These are phyloP conservation scores for Pulveroboletus ravenelii DNA, from an alignment of 768 basidiomycete species.

Conservation along the genomic window DNA sequence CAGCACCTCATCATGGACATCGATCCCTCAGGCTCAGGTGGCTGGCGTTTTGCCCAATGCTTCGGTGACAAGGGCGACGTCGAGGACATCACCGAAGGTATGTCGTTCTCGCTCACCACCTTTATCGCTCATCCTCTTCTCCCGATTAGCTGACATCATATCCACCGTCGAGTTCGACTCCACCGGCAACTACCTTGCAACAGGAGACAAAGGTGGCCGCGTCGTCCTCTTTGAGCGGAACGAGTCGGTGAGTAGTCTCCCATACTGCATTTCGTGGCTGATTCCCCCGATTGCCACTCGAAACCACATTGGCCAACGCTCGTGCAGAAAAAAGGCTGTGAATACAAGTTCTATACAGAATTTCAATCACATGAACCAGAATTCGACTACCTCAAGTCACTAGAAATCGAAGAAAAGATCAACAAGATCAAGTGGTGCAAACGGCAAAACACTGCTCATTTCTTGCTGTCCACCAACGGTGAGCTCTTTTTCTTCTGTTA, in stretches of 20 bases:
- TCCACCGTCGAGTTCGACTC: constrained; percentile 99
- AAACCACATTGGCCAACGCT: constrained; percentile 14
- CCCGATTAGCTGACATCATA: constrained; percentile 90
- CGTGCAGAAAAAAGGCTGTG: constrained; percentile 95
- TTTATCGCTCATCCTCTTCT: constrained; percentile 11
- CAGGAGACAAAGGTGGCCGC: constrained; percentile 98
- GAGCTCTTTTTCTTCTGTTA: constrained; percentile 13
- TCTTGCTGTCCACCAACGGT: constrained; percentile 97
- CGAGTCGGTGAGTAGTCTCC: constrained; percentile 67
- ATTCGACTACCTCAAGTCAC: constrained; percentile 98
- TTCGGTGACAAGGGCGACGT: constrained; percentile 99
- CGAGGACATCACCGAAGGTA: constrained; percentile 99
- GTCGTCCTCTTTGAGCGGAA: constrained; percentile 99
- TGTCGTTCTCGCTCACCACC: constrained; percentile 21
- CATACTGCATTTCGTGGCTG: constrained; percentile 19
- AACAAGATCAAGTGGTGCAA: constrained; percentile 99
- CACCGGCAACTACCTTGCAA: constrained; percentile 98
- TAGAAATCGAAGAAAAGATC: constrained; percentile 99
- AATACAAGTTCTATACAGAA: constrained; percentile 99
- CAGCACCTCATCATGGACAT: constrained; percentile 58
- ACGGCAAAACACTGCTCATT: constrained; percentile 96
- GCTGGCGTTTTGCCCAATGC: constrained; percentile 99
- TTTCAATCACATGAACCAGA: constrained; percentile 99
- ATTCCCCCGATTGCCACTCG: constrained; percentile 31
- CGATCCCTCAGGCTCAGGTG: constrained; percentile 77